Percentiles rank a stretch among this genome's conserved stretches.
These are phyloP conservation scores for Cryptosporidium sp. DNA, from an alignment of 169 alveolate species.

Conservation along the genomic window DNA sequence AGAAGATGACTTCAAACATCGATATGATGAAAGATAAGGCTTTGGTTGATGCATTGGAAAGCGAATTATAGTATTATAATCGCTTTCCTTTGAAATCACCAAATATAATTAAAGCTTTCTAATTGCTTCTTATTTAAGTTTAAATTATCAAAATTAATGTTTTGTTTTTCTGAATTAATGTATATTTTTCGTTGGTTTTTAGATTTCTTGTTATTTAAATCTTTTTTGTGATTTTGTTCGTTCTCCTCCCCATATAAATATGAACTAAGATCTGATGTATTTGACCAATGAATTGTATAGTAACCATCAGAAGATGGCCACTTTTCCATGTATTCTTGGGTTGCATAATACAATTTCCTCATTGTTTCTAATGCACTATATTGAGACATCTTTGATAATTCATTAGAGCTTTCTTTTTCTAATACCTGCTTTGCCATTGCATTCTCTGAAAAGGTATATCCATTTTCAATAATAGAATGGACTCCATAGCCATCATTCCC, in stretches of 20 bases:
- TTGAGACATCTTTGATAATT: neutral
- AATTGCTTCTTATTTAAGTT: conserved; percentile 8
- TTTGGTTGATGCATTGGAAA: conserved; percentile 48
- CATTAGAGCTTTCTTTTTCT: neutral
- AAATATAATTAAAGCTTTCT: conserved; percentile 48
- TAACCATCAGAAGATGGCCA: conserved; percentile 72
- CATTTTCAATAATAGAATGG: neutral
- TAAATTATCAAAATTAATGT: neutral
- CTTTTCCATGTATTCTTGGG: conserved; percentile 37
- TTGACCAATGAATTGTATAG: conserved; percentile 68
- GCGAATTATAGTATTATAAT: neutral
- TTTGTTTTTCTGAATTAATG: conserved; percentile 17
- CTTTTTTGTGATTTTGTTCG: conserved; percentile 9
- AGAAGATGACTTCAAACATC: conserved; percentile 8
- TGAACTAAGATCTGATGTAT: conserved; percentile 39
- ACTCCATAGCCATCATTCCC: neutral
- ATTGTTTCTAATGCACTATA: conserved; percentile 62
- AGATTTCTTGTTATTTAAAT: neutral
- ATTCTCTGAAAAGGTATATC: neutral
- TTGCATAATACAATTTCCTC: conserved; percentile 55
- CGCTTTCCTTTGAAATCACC: neutral
- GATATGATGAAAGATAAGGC: conserved; percentile 40
- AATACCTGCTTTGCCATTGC: neutral
- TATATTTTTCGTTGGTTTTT: neutral
- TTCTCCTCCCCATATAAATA: conserved; percentile 41